Evolutionary conservation across 768 basidiomycete species (phyloP).

Genomic region (Lactifluus subvellereus): DNA sequence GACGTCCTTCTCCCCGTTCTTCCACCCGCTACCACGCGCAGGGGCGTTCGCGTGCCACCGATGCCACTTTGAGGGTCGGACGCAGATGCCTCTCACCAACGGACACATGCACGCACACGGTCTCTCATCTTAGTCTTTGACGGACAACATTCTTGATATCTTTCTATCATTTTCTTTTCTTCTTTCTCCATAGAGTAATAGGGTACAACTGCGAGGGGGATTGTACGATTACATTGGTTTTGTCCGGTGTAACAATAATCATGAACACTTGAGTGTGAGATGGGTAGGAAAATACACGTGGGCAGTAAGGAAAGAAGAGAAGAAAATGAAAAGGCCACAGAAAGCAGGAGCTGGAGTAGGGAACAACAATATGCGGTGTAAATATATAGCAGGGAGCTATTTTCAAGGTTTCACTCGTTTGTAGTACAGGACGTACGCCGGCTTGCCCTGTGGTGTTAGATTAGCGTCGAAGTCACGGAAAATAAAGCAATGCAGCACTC

Average conservation of each 20-base stretch:
- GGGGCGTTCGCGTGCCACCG: conserved; percentile 39
- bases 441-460: conserved; percentile 43
- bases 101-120: conserved; percentile 14
- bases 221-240: conserved; percentile 25
- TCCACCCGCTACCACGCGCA: conserved; percentile 44
- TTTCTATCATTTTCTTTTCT: not conserved
- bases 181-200: conserved; percentile 14
- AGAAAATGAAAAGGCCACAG: conserved; percentile 1
- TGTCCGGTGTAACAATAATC: conserved; percentile 25
- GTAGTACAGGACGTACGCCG: conserved; percentile 80
- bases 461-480: conserved; percentile 23
- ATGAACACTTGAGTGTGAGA: conserved; percentile 21
- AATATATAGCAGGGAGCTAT: conserved; percentile 3
- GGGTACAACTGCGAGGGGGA: conserved; percentile 8
- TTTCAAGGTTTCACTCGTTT: conserved; percentile 40
- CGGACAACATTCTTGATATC: not conserved
- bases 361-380: not conserved
- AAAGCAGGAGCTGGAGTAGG: not conserved
- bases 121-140: not conserved
- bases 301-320: not conserved
- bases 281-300: conserved; percentile 24
- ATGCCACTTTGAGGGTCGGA: conserved; percentile 35
- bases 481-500: conserved; percentile 30
- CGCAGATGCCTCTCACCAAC: conserved; percentile 23
- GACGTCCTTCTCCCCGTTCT: conserved; percentile 70